Evolutionary conservation across 2,329 filamentous ascomycete species (phyloP).

Genomic region (Cordyceps sp.): DNA sequence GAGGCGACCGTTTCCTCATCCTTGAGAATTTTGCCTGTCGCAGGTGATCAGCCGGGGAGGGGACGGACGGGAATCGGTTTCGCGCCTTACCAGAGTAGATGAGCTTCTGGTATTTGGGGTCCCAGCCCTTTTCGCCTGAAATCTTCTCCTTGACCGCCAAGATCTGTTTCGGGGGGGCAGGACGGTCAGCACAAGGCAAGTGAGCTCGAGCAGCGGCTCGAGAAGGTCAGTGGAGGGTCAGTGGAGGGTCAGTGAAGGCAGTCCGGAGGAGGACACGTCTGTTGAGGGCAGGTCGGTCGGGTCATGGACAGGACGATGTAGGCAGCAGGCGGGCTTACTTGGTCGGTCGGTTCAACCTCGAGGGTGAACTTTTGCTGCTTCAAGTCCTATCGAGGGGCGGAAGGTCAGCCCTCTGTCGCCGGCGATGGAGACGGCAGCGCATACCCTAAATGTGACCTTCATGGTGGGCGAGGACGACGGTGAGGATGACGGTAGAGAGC

Average conservation of each 20-base stretch:
- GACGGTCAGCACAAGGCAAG: neutral
- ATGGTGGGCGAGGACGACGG: constrained; percentile 29
- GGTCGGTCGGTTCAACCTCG: constrained; percentile 83
- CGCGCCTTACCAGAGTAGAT: constrained; percentile 76
- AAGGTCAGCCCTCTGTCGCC: constrained; percentile 1
- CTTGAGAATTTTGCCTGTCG: constrained; percentile 85
- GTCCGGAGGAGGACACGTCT: too few species aligned
- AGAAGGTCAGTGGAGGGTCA: constrained; percentile 2
- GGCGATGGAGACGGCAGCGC: constrained; percentile 10
- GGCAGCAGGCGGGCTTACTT: constrained; percentile 43
- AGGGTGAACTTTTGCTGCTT: constrained; percentile 98
- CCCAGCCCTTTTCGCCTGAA: constrained; percentile 83
- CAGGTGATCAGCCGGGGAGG: constrained; percentile 7
- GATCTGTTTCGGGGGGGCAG: constrained; percentile 45
- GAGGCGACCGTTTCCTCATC: constrained; percentile 93
- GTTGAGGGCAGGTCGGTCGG: too few species aligned
- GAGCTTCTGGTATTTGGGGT: constrained; percentile 77
- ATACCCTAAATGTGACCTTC: constrained; percentile 53
- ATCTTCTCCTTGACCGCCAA: constrained; percentile 88
- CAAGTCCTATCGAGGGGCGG: constrained; percentile 50
- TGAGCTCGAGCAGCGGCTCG: neutral
- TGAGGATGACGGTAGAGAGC: neutral
- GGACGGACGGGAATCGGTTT: constrained; percentile 1
- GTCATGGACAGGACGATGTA: too few species aligned
- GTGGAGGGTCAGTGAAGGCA: too few species aligned